Conservation (phyloP, 306 rosid species). For the Gastrolobium villosum region DNA sequence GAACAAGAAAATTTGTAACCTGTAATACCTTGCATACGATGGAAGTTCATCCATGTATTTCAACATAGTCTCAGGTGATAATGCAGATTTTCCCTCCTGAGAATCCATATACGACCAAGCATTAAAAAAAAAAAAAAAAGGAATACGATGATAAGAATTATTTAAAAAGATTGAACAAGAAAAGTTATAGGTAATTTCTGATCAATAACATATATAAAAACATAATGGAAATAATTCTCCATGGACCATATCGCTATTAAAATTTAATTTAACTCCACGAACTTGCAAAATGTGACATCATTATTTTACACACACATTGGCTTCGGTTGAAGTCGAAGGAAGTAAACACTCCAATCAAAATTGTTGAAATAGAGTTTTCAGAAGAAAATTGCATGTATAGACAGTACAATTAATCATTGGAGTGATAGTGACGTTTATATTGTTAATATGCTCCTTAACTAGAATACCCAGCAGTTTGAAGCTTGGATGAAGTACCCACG, state of each 20-base stretch:
- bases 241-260: neutral
- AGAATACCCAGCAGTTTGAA: slow-evolving; percentile 16
- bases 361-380: neutral
- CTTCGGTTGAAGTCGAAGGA: slow-evolving; percentile 24
- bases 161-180: slow-evolving; percentile 27
- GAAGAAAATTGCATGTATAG: slow-evolving; percentile 23
- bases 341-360: slow-evolving; percentile 3
- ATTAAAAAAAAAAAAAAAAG: slow-evolving; percentile 25
- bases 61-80: slow-evolving; percentile 49
- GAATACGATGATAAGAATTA: neutral
- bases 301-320: neutral
- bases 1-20: slow-evolving; percentile 14
- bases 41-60: slow-evolving; percentile 67
- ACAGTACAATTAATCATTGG: slow-evolving; percentile 1
- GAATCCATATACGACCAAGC: slow-evolving; percentile 50
- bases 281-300: slow-evolving; percentile 4
- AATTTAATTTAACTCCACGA: slow-evolving; percentile 16
- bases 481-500: slow-evolving; percentile 10
- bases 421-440: slow-evolving; percentile 6
- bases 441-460: slow-evolving; percentile 3
- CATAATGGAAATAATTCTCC: slow-evolving; percentile 1
- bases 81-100: slow-evolving; percentile 61
- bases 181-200: slow-evolving; percentile 25
- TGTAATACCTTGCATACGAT: slow-evolving; percentile 58
- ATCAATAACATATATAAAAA: slow-evolving; percentile 18